phyloP scores from a whole-genome alignment of 2,329 filamentous ascomycete species.

The Graphiopsis chlorocephala region DNA sequence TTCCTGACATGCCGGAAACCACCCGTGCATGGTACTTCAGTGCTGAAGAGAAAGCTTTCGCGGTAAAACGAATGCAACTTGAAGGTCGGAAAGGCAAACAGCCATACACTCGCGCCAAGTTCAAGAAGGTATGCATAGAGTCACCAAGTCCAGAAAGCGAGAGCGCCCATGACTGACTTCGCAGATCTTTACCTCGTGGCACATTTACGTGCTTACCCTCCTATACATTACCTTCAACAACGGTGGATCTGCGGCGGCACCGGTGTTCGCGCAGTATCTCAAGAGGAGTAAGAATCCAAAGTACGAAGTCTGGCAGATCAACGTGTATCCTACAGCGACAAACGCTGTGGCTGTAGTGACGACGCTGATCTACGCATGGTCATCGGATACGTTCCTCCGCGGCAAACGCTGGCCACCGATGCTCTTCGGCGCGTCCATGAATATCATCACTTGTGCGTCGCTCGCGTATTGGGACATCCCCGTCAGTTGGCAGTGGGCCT shows the following conservation, averaged over 20 bases:
- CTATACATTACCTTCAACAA: constrained; percentile 66
- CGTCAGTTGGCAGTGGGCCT: constrained; percentile 32
- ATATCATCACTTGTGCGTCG: constrained; percentile 48
- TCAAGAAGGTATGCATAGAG: neutral
- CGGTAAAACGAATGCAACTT: constrained; percentile 49
- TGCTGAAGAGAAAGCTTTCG: constrained; percentile 36
- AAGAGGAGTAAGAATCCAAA: constrained; percentile 36
- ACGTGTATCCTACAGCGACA: constrained; percentile 52
- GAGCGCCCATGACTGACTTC: neutral
- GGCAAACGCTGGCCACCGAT: constrained; percentile 55
- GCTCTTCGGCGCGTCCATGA: constrained; percentile 52
- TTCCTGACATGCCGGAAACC: constrained; percentile 7
- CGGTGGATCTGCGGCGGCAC: constrained; percentile 50
- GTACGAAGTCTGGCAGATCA: constrained; percentile 54
- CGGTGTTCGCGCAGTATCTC: constrained; percentile 53
- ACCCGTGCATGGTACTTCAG: constrained; percentile 3
- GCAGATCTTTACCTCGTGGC: constrained; percentile 61
- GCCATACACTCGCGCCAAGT: constrained; percentile 51
- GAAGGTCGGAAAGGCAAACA: constrained; percentile 42
- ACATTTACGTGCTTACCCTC: constrained; percentile 57
- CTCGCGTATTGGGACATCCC: constrained; percentile 45
- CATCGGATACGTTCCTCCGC: constrained; percentile 58
- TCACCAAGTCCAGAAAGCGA: neutral
- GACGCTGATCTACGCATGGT: constrained; percentile 64
- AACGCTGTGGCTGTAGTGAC: constrained; percentile 55